Base-by-base conservation (phyloP, 2,329 filamentous ascomycete species). In the Alternaria arborescens region DNA sequence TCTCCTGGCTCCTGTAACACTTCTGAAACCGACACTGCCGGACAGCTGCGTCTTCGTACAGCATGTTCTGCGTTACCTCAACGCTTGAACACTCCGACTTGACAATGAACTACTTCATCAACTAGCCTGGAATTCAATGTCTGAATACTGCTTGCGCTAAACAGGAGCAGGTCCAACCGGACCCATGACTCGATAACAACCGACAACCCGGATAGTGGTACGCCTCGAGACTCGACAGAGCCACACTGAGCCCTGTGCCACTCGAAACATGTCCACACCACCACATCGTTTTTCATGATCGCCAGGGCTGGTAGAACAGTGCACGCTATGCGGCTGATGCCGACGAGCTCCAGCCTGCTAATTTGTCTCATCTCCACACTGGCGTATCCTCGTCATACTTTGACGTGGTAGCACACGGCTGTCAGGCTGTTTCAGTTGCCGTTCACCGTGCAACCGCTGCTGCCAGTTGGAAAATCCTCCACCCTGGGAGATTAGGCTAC, bases 1-100 rank as follows among this genome's bases (percentile, higher is more conserved):
- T 30, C 52, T 57, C 61, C 48, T 58, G 36, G 38, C 42, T 53
- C 55, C 67, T 67, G 65, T 67, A 67, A 71, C 68, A 56, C 56
- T 43, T 34, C 53, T 67, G 68, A 67, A 70, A 71, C 68, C 34
- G 47, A 47, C 16, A 48, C 50, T 41, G 41, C 30, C 11, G 40
- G 34, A 24, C 51, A 55, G 18, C 22, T 22, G 51, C 36, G 22
- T 46, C 36, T 24, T 50, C 22, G 28, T 38, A 40, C 30, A 38
- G 44, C 26, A 43, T 32, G 38, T 40, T 20, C 34, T 24, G 32
- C 28, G 11, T 8, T 44, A 42, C 32, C 40, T 34, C 20, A 24
- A 22, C 8, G 34, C 5, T 36, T 32, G 22, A 43, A 36, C 44
- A 22, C 16, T 18, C n/a, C 20, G 36, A 46, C 24, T 50, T 30